Evolutionary conservation across 78 protist species (phyloP).

Genomic region (Speleostelium caveatum): DNA sequence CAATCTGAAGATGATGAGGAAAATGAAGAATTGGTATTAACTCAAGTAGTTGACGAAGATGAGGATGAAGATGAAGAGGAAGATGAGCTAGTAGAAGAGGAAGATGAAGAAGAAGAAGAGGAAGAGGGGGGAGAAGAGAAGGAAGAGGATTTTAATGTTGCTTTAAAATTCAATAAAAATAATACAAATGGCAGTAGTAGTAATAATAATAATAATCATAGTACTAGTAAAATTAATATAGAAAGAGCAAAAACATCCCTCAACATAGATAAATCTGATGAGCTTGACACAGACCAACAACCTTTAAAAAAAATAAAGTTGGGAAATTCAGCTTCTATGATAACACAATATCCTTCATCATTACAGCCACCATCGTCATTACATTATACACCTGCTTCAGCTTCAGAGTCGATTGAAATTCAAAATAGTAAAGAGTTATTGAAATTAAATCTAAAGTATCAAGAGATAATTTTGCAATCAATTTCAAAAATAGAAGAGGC

Average conservation of each 20-base stretch:
- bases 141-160: too few relatives aligned
- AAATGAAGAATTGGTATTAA: neutral
- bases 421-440: neutral
- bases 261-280: neutral
- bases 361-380: neutral
- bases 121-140: neutral
- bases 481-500: neutral
- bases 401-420: neutral
- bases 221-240: neutral
- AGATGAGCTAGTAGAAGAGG: neutral
- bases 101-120: neutral
- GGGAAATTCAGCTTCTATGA: neutral
- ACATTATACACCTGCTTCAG: too few relatives aligned
- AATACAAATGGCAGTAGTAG: neutral
- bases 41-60: neutral
- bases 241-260: neutral
- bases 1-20: neutral
- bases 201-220: neutral
- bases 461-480: neutral
- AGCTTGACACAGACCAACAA: neutral
- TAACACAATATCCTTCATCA: neutral
- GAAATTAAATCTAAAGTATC: constrained; percentile 5
- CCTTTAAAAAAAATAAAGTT: neutral
- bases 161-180: neutral
- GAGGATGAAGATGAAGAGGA: neutral